phyloP scores from a whole-genome alignment of 768 basidiomycete genomes.

The Strobilomyces echinocephalus region DNA sequence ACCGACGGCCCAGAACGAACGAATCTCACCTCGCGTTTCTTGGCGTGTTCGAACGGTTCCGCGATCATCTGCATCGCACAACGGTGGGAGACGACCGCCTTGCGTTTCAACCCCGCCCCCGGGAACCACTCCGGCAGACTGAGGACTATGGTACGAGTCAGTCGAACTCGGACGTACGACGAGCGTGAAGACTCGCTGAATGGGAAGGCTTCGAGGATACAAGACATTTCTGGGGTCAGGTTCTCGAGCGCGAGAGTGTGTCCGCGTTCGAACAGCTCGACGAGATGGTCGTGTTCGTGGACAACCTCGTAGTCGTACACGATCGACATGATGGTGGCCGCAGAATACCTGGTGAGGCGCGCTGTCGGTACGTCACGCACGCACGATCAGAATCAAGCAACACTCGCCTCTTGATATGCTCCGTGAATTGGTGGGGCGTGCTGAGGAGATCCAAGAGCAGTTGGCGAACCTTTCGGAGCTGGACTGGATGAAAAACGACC shows the following conservation, averaged over 20 bases:
- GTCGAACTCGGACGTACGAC: neutral
- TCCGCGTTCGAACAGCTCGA: constrained; percentile 35
- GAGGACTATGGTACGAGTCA: constrained; percentile 14
- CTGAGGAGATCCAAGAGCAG: constrained; percentile 16
- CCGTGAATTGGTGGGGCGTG: neutral
- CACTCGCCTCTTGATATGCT: constrained; percentile 9
- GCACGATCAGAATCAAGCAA: neutral
- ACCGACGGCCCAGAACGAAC: neutral
- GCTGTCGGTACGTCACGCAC: neutral
- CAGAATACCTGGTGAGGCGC: constrained; percentile 27
- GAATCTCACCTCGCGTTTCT: constrained; percentile 8
- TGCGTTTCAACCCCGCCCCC: constrained; percentile 25
- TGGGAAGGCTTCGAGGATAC: constrained; percentile 12
- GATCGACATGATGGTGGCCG: constrained; percentile 36
- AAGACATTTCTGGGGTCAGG: constrained; percentile 13
- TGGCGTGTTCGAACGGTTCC: constrained; percentile 14
- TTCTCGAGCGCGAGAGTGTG: constrained; percentile 11
- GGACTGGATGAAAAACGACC: constrained; percentile 12
- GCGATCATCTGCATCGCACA: constrained; percentile 13
- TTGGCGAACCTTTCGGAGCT: constrained; percentile 18
- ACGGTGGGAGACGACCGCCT: constrained; percentile 7
- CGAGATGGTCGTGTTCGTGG: constrained; percentile 33
- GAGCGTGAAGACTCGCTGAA: constrained; percentile 11
- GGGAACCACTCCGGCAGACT: constrained; percentile 24
- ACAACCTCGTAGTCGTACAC: constrained; percentile 37